Percentiles rank a stretch among this genome's conserved stretches.
These are phyloP conservation scores for Bauhinia variegata DNA, from an alignment of 306 rosid genomes.

Conservation along the genomic window DNA sequence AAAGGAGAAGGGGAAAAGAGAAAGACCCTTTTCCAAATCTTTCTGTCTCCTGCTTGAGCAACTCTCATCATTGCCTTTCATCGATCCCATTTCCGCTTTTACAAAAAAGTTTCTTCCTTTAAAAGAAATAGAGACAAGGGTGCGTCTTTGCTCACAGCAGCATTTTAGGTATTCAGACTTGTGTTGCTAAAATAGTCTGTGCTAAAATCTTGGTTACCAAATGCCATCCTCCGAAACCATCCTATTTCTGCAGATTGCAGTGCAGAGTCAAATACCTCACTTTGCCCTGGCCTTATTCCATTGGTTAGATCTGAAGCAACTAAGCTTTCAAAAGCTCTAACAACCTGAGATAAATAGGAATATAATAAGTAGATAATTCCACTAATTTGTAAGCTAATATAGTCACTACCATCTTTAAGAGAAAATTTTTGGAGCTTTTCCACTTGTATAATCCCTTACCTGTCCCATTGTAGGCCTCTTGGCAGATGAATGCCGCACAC, in stretches of 20 bases:
- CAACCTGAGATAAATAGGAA: conserved; percentile 64
- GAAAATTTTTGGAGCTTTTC: conserved; percentile 7
- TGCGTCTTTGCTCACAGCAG: conserved; percentile 25
- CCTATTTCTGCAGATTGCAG: conserved; percentile 75
- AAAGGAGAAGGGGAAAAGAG: no score
- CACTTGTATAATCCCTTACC: conserved; percentile 45
- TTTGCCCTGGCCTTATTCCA: conserved; percentile 88
- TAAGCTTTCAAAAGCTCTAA: conserved; percentile 79
- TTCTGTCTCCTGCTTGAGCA: no score
- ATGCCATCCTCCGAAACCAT: conserved; percentile 75
- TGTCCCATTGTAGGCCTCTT: conserved; percentile 95
- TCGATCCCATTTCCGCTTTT: no score
- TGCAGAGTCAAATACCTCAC: conserved; percentile 66
- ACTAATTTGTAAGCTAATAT: conserved; percentile 9
- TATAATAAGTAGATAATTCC: conserved; percentile 34
- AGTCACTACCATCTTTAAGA: background rate
- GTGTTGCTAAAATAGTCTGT: conserved; percentile 61
- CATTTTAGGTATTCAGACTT: conserved; percentile 44
- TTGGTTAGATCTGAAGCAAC: conserved; percentile 69
- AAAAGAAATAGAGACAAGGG: no score
- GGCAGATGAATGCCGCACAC: conserved; percentile 77
- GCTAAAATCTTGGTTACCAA: conserved; percentile 77
- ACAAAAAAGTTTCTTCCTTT: no score
- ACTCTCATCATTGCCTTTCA: no score
- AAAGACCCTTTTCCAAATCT: no score